phyloP scores from a whole-genome alignment of 1,284 basidiomycete genomes.

The Spongiforma sp. region DNA sequence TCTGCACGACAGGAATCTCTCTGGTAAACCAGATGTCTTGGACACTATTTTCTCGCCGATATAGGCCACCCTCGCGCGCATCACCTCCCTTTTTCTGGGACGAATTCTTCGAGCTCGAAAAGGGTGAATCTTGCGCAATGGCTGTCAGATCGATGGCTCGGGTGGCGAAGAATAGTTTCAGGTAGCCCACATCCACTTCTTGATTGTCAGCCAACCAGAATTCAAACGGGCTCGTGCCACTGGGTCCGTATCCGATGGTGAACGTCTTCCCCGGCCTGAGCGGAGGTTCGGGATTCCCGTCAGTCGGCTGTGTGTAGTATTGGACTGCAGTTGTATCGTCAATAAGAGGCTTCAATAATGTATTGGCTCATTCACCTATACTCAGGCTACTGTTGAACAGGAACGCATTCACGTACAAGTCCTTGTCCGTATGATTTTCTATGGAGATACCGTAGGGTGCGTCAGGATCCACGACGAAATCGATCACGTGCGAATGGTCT shows the following conservation, averaged over 20 bases:
- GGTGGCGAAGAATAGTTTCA: constrained; percentile 30
- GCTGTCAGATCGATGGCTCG: constrained; percentile 19
- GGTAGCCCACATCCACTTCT: constrained; percentile 25
- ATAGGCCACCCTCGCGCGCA: not conserved
- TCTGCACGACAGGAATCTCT: constrained; percentile 17
- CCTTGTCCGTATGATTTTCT: constrained; percentile 19
- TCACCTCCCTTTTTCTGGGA: not conserved
- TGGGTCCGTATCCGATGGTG: constrained; percentile 25
- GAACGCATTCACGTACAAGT: constrained; percentile 29
- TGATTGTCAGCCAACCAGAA: constrained; percentile 10
- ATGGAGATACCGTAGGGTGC: constrained; percentile 20
- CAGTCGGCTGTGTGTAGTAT: constrained; percentile 15
- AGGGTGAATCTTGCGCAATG: constrained; percentile 20
- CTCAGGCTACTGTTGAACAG: constrained; percentile 24
- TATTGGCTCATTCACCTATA: constrained; percentile 15
- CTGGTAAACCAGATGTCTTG: constrained; percentile 12
- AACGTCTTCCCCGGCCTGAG: constrained; percentile 9
- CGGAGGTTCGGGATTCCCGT: constrained; percentile 6
- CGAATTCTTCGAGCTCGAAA: too few species aligned
- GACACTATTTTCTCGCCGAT: not conserved
- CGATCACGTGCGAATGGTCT: constrained; percentile 12
- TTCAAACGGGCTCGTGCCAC: constrained; percentile 5
- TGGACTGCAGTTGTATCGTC: constrained; percentile 9
- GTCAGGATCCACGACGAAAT: constrained; percentile 13
- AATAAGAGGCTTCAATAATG: not conserved